Conservation (phyloP, 805 yeast species). For the Yarrowia bubula region DNA sequence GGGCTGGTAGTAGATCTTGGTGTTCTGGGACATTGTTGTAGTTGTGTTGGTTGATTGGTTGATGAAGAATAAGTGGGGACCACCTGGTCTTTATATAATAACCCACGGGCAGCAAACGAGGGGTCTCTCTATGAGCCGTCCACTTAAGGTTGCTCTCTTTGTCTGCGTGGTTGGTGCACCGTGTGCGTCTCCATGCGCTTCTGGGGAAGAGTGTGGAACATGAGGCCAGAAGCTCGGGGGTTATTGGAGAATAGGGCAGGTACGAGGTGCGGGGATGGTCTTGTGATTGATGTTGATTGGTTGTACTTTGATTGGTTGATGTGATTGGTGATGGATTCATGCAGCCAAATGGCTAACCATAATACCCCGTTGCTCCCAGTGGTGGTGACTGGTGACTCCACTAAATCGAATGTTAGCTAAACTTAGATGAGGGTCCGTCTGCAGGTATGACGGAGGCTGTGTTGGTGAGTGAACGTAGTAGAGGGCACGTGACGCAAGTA, state of each 20-base stretch:
- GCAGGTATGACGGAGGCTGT: conserved; percentile 19
- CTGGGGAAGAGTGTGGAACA: conserved; percentile 15
- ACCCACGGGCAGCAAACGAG: conserved; percentile 8
- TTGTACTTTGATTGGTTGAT: too few species aligned
- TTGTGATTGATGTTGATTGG: too few species aligned
- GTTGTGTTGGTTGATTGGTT: background rate
- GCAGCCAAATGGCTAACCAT: too few species aligned
- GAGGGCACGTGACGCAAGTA: background rate
- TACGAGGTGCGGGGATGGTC: background rate
- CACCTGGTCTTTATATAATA: conserved; percentile 6
- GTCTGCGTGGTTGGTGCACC: background rate
- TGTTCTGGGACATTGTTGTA: conserved; percentile 15
- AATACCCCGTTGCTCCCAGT: too few species aligned
- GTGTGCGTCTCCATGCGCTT: background rate
- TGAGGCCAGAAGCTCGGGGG: background rate
- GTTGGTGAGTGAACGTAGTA: background rate
- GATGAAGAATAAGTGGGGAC: background rate
- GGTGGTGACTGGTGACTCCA: conserved; percentile 3
- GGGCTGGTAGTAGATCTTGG: conserved; percentile 26
- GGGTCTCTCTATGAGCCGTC: background rate
- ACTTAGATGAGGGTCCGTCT: background rate
- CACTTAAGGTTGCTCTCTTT: conserved; percentile 24
- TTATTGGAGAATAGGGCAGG: background rate
- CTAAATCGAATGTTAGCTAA: background rate
- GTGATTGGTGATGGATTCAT: too few species aligned